phyloP scores from a whole-genome alignment of 257 asterid genomes.

The Solanum neorickii region DNA sequence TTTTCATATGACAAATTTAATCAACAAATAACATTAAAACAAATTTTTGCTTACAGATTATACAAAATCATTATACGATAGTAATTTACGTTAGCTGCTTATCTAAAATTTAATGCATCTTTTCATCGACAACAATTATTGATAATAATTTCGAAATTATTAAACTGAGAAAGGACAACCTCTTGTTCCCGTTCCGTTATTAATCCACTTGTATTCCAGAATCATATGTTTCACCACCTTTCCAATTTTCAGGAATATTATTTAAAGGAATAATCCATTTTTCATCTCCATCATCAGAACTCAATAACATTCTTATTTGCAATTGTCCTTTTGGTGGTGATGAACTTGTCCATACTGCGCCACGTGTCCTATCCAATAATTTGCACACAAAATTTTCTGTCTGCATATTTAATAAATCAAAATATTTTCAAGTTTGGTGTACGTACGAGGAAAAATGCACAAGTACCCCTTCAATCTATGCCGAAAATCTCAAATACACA shows the following conservation, averaged over 20 bases:
- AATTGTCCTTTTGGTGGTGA: conserved; percentile 63
- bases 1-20: neutral
- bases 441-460: fast-evolving
- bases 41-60: neutral
- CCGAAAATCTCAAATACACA: no score
- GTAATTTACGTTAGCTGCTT: neutral
- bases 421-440: no score
- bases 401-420: conserved; percentile 15
- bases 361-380: conserved; percentile 48
- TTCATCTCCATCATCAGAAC: conserved; percentile 53
- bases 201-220: conserved; percentile 58
- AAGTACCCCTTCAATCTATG: no score
- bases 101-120: neutral
- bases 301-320: conserved; percentile 58
- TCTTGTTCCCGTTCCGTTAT: neutral
- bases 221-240: conserved; percentile 58
- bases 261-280: conserved; percentile 56
- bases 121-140: neutral
- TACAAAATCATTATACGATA: neutral
- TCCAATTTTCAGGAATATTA: conserved; percentile 61
- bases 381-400: conserved; percentile 50
- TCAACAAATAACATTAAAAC: neutral
- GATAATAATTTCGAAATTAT: neutral
- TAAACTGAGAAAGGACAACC: neutral
- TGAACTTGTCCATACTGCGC: conserved; percentile 69